Evolutionary conservation across 805 yeast species (phyloP), one percentile per base, ranked within the genome.

Genomic region (Kuraishia borneana): DNA sequence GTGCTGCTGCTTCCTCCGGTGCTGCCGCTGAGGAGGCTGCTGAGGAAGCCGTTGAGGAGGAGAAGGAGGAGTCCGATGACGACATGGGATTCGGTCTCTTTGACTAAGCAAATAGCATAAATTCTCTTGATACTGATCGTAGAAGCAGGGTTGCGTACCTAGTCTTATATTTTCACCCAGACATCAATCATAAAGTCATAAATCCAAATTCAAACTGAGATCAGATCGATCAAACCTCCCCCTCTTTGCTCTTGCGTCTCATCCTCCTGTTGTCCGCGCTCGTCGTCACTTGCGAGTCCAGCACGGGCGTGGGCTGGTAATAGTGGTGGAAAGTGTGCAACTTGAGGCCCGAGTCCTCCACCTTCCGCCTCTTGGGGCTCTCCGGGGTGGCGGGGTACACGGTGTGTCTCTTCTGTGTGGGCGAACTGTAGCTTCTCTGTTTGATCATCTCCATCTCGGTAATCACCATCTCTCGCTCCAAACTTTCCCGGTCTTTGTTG

Each of bases 41-140:
- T 39, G 88, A 66, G 45, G 82, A 52, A 41, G 77, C 56, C 43
- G 77, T 55, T 38, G 76, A 59, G 47, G 79, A 57, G 48, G 70
- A 63, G 57, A 73, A 60, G 47, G 59, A 30, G 32, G 69, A 68
- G 58, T 70, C 73, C 43, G 81, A 75, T 59, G 87, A 76, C 61
- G 95, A 83, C 68, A 83, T 85, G 94, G 95, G 95, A 60, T 77
- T 81, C 83, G 89, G 88, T 68, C 77, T 84, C 65, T 84, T 84
- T 76, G 94, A 83, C 70, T 83, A 83, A 18, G 9, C 21, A 22
- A 22, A 12, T 9, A 12, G 25, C 9, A 22, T 22, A 12, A 22
- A 12, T 12, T 22, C 25, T 12, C 25, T 9, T 12, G 12, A 9
- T 9, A 9, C 9, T 9, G 25, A 9, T 9, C 12, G 12, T 9